Evolutionary conservation across 192 early-diverging fungal species (phyloP), one percentile per base, ranked within the genome.

Genomic region (Coemansia sp.): DNA sequence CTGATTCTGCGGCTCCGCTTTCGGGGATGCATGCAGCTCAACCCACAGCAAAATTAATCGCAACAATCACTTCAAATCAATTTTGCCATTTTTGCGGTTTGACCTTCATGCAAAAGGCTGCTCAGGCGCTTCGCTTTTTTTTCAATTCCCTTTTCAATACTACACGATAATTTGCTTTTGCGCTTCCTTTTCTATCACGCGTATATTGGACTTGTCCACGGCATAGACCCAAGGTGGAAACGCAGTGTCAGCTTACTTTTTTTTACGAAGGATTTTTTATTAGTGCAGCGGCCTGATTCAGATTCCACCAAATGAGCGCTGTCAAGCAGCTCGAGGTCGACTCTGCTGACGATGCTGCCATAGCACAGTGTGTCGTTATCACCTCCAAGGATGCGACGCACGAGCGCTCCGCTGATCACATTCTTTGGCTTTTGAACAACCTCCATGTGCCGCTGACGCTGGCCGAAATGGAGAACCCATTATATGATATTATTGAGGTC

Each of bases 371-470:
- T 48, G 71, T 71, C 34, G 50, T 81, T 8, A 47, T 82, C 16
- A 19, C 64, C 25, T 58, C 64, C n/a, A 66, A 64, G 27, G 64
- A 72, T 27, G 56, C 60, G 0, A 34, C 53, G 1, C 54, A 73
- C 54, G 67, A 70, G 63, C 79, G 79, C 44, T 67, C 71, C 28
- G 47, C 65, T 6, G 79, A 82, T 71, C 74, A 73, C 6, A 65
- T 64, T 3, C 67, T 82, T 21, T 82, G 79, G 79, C 64, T 82
- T 10, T 54, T 82, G 27, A 71, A 82, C 60, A 68, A 56, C 50
- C 62, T 82, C 30, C 67, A 82, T 60, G 65, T 66, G 32, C 79
- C 79, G 48, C 60, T 76, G 24, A 58, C 69, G 19, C 64, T 82
- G 34, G 31, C 62, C 16, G 79, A 82, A 19, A 51, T 82, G 60